Percentiles rank a stretch among this genome's conserved stretches.
Evolutionary conservation across 495 filamentous ascomycete species (phyloP).

Genomic region (Penicillium bialowiezense): DNA sequence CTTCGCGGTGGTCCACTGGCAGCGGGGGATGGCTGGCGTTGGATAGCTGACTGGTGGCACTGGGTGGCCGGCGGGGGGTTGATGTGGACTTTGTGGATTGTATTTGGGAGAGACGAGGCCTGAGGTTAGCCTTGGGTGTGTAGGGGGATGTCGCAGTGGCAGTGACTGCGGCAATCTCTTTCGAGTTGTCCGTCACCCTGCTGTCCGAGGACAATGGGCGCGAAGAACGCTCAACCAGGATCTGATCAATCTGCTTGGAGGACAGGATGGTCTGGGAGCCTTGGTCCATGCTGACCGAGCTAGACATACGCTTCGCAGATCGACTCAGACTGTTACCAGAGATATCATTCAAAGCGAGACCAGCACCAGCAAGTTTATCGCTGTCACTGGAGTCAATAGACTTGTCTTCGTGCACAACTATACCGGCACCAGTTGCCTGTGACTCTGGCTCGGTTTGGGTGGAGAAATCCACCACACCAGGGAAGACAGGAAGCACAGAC

Average conservation of each 20-base stretch:
- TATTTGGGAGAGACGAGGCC: constrained; percentile 31
- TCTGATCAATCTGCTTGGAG: constrained; percentile 65
- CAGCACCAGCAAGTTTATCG: constrained; percentile 42
- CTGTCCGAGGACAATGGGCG: constrained; percentile 30
- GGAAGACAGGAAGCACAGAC: constrained; percentile 16
- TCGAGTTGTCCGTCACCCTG: constrained; percentile 28
- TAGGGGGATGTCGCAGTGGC: constrained; percentile 22
- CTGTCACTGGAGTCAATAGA: constrained; percentile 42
- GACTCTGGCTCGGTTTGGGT: constrained; percentile 25
- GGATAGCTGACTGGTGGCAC: constrained; percentile 60
- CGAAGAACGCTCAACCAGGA: constrained; percentile 49
- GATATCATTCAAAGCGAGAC: constrained; percentile 39
- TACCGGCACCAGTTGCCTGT: constrained; percentile 15
- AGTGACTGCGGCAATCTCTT: constrained; percentile 22
- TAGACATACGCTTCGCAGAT: constrained; percentile 23
- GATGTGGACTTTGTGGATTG: constrained; percentile 32
- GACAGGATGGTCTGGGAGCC: constrained; percentile 73
- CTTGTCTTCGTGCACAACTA: constrained; percentile 54
- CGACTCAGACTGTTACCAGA: constrained; percentile 42
- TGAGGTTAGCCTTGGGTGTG: constrained; percentile 32
- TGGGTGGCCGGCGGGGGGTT: constrained; percentile 59
- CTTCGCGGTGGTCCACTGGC: constrained; percentile 76
- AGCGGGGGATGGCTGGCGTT: constrained; percentile 64
- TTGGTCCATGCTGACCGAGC: constrained; percentile 58
- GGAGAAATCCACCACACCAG: constrained; percentile 16